phyloP scores from a whole-genome alignment of 805 yeast species.

The Debaryomyces castellii region DNA sequence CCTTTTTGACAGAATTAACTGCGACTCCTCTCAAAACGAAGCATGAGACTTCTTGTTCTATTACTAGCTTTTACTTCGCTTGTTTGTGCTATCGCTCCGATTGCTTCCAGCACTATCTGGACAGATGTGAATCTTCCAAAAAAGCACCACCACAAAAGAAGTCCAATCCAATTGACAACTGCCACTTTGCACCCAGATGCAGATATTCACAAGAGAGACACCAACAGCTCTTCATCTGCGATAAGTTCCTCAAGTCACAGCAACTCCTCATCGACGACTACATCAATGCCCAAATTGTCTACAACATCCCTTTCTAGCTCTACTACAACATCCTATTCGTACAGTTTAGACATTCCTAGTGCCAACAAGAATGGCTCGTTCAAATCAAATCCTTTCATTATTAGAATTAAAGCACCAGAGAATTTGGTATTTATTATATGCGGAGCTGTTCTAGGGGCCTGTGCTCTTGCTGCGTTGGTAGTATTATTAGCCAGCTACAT shows the following conservation, averaged over 20 bases:
- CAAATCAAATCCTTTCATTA: slow-evolving; percentile 38
- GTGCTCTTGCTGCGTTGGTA: slow-evolving; percentile 8
- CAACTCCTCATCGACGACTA: not conserved
- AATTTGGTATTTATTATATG: slow-evolving; percentile 45
- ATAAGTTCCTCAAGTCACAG: not conserved
- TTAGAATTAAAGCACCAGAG: slow-evolving; percentile 20
- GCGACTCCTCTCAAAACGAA: too few species aligned
- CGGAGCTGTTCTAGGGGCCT: slow-evolving; percentile 30
- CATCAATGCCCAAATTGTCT: not conserved
- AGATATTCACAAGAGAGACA: not conserved
- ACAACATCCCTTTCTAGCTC: not conserved
- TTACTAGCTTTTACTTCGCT: not conserved
- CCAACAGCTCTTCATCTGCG: not conserved
- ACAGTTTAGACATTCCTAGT: slow-evolving; percentile 8
- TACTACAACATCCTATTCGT: slow-evolving; percentile 6
- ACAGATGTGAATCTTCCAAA: not conserved
- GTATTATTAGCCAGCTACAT: slow-evolving; percentile 18
- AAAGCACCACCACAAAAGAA: not conserved
- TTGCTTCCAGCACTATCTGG: not conserved
- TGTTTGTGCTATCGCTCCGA: not conserved
- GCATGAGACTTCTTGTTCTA: not conserved
- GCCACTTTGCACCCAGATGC: not conserved
- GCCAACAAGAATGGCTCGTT: slow-evolving; percentile 2
- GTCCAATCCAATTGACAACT: not conserved
- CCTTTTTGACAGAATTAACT: not conserved